Evolutionary conservation across 1,284 basidiomycete genomes (phyloP).

Genomic region (Moesziomyces antarcticus): DNA sequence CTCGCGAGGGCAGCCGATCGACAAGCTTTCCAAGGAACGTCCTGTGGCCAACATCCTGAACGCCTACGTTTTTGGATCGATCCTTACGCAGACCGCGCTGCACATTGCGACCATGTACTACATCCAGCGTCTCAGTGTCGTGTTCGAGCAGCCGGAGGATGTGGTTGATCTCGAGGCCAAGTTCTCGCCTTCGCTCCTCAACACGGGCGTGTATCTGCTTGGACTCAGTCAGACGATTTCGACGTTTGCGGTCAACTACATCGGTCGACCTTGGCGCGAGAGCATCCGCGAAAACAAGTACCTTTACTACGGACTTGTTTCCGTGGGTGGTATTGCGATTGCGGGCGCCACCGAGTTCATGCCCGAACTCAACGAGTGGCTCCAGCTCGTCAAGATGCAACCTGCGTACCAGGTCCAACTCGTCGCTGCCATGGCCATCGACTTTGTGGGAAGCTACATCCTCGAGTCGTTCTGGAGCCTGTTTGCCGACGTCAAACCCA

Average conservation of each 20-base stretch:
- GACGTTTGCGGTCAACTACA: slow-evolving; percentile 67
- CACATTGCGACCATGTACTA: slow-evolving; percentile 64
- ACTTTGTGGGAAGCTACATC: slow-evolving; percentile 88
- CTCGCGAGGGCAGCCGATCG: slow-evolving; percentile 62
- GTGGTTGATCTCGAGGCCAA: slow-evolving; percentile 64
- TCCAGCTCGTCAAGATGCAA: slow-evolving; percentile 95
- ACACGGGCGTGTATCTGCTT: slow-evolving; percentile 65
- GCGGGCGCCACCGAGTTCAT: slow-evolving; percentile 76
- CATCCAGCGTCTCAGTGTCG: slow-evolving; percentile 49
- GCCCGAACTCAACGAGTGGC: slow-evolving; percentile 94
- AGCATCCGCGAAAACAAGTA: slow-evolving; percentile 60
- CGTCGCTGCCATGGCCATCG: slow-evolving; percentile 78
- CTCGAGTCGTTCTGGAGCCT: slow-evolving; percentile 87
- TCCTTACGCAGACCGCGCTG: slow-evolving; percentile 64
- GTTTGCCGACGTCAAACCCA: slow-evolving; percentile 87
- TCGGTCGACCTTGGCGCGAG: slow-evolving; percentile 65
- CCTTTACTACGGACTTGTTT: slow-evolving; percentile 63
- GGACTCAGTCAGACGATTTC: slow-evolving; percentile 63
- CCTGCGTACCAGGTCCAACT: slow-evolving; percentile 71
- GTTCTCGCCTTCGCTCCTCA: slow-evolving; percentile 63
- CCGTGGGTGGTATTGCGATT: slow-evolving; percentile 57
- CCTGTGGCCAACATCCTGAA: slow-evolving; percentile 64
- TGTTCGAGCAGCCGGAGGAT: slow-evolving; percentile 55
- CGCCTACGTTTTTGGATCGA: slow-evolving; percentile 61
- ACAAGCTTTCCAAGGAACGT: slow-evolving; percentile 60